Percentiles rank a stretch among this genome's conserved stretches.
Conservation (phyloP, 257 asterid species). For the Rehmannia glutinosa region DNA sequence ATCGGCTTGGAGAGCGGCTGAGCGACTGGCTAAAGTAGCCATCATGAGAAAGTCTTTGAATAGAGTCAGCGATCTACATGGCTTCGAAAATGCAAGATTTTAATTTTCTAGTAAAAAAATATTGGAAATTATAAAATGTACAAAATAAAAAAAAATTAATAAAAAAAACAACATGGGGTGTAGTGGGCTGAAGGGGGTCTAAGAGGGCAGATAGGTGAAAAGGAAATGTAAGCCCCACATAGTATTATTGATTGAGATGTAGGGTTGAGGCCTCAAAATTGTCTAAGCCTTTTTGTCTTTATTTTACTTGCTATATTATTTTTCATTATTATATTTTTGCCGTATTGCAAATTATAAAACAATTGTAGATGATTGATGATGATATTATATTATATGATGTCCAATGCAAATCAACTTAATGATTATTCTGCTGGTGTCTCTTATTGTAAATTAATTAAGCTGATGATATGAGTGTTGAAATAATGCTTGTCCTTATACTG, state of each 20-base stretch:
- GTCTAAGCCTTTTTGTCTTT: constrained; percentile 20
- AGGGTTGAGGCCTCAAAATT: constrained; percentile 22
- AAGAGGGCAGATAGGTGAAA: constrained; percentile 36
- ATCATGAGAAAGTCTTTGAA: constrained; percentile 90
- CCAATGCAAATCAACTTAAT: too few relatives aligned
- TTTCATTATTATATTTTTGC: not conserved
- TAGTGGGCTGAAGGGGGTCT: constrained; percentile 24
- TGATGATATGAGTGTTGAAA: too few relatives aligned
- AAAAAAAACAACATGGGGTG: not conserved
- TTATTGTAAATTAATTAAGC: too few relatives aligned
- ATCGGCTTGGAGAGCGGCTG: constrained; percentile 99
- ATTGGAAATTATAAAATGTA: constrained; percentile 17
- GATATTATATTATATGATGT: too few relatives aligned
- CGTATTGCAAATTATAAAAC: not conserved
- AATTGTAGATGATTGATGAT: too few relatives aligned
- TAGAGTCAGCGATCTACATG: constrained; percentile 95
- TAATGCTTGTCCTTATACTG: too few relatives aligned
- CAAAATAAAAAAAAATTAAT: constrained; percentile 12
- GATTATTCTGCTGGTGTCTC: too few relatives aligned
- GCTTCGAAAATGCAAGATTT: constrained; percentile 97
- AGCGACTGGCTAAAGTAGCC: constrained; percentile 97
- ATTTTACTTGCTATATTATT: constrained; percentile 15
- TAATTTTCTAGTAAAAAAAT: constrained; percentile 17
- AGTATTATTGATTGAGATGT: constrained; percentile 34
- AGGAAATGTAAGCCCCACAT: constrained; percentile 30